These are phyloP conservation scores for Parachaetomium inaequale DNA, from an alignment of 495 filamentous ascomycete genomes.

Conservation along the genomic window DNA sequence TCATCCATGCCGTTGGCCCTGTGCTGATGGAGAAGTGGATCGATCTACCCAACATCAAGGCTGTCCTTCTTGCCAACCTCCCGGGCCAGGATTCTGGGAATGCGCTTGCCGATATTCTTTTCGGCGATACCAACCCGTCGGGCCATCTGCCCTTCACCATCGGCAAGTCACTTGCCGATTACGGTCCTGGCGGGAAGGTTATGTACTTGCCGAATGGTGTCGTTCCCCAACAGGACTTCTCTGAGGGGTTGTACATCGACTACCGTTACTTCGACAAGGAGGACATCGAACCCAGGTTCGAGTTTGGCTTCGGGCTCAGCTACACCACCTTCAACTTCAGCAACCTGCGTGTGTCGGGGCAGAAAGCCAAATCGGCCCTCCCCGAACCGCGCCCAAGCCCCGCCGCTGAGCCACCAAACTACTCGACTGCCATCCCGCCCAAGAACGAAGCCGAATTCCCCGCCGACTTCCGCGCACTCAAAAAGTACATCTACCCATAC, in stretches of 20 bases:
- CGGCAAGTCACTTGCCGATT: constrained; percentile 74
- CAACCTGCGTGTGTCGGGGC: constrained; percentile 50
- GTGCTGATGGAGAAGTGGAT: constrained; percentile 84
- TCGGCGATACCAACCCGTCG: constrained; percentile 80
- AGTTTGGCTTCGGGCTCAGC: constrained; percentile 75
- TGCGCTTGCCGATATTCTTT: constrained; percentile 76
- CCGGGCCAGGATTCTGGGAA: constrained; percentile 90
- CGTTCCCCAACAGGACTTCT: constrained; percentile 80
- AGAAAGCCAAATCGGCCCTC: constrained; percentile 56
- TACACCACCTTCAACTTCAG: constrained; percentile 79
- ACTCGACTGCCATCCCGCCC: constrained; percentile 54
- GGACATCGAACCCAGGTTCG: constrained; percentile 62
- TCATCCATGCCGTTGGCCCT: constrained; percentile 89
- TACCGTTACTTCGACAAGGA: constrained; percentile 86
- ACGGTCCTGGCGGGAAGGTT: constrained; percentile 73
- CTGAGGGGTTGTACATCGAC: constrained; percentile 80
- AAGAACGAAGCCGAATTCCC: constrained; percentile 65
- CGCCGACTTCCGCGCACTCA: constrained; percentile 57
- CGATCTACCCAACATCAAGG: constrained; percentile 72
- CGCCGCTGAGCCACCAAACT: constrained; percentile 58
- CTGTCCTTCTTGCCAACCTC: constrained; percentile 79
- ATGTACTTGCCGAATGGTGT: constrained; percentile 68
- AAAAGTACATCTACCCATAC: constrained; percentile 89
- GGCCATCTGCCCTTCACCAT: constrained; percentile 90
- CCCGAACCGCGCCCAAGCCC: constrained; percentile 57